These are phyloP conservation scores for Oleoguttula mirabilis DNA, from an alignment of 495 filamentous ascomycete species.

Conservation along the genomic window DNA sequence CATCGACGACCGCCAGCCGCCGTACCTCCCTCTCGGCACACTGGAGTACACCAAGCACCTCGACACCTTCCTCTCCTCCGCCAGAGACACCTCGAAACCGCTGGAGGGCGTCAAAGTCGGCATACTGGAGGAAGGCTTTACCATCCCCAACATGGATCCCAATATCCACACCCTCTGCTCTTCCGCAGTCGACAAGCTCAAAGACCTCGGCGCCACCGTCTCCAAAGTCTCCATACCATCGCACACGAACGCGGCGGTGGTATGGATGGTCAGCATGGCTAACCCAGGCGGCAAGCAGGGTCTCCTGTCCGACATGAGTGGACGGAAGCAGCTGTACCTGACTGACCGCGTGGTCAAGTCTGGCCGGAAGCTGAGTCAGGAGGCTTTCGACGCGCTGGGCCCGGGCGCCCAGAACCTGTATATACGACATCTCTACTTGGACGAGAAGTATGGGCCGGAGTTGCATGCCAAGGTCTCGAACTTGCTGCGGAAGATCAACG, in stretches of 20 bases:
- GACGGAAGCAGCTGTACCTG: conserved; percentile 4
- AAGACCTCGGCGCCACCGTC: conserved; percentile 40
- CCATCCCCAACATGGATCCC: conserved; percentile 32
- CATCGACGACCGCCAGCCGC: conserved; percentile 41
- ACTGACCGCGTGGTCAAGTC: neutral
- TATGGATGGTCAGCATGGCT: conserved; percentile 1
- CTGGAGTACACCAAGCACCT: conserved; percentile 23
- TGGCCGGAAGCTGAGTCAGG: conserved; percentile 2
- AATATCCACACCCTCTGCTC: conserved; percentile 33
- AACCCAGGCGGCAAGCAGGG: conserved; percentile 1
- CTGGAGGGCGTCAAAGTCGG: conserved; percentile 31
- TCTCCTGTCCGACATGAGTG: neutral
- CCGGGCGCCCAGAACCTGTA: conserved; percentile 1
- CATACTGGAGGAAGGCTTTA: conserved; percentile 40
- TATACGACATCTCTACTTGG: conserved; percentile 13
- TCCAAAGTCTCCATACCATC: conserved; percentile 40
- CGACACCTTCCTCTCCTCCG: neutral
- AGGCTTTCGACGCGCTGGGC: conserved; percentile 1
- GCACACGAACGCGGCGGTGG: conserved; percentile 24
- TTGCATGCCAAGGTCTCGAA: conserved; percentile 34
- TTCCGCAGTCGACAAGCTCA: conserved; percentile 35
- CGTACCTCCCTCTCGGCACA: conserved; percentile 5
- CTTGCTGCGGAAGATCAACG: conserved; percentile 32
- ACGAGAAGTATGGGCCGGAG: conserved; percentile 21
- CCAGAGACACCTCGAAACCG: conserved; percentile 31